Evolutionary conservation across 116 monocot species (phyloP).

Genomic region (Posidonia oceanica): DNA sequence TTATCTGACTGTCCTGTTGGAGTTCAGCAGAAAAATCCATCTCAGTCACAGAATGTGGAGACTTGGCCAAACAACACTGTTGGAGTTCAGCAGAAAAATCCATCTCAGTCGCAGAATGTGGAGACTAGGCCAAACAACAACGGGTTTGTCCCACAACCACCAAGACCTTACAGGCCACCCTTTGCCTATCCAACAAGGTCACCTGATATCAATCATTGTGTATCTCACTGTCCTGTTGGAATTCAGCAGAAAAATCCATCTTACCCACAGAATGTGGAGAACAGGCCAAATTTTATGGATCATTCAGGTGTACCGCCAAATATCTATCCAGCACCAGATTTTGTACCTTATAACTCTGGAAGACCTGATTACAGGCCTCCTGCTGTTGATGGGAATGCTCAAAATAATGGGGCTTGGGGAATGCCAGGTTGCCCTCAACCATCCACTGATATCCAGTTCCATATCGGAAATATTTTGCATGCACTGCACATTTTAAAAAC

Average conservation of each 20-base stretch:
- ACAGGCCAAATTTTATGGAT: not conserved
- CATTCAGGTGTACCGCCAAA: slow-evolving; percentile 4
- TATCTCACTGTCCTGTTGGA: slow-evolving; percentile 17
- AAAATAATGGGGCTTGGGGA: slow-evolving; percentile 7
- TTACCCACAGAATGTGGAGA: not conserved
- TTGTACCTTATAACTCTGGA: slow-evolving; percentile 1
- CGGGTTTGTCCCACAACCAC: slow-evolving; percentile 9
- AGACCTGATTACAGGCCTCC: not conserved
- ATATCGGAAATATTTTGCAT: slow-evolving; percentile 25
- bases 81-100: not conserved
- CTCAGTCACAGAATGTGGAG: not conserved
- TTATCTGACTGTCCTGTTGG: slow-evolving; percentile 17
- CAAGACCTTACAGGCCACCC: not conserved
- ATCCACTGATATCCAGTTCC: slow-evolving; percentile 10
- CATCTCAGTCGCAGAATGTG: not conserved
- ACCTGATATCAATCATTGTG: slow-evolving; percentile 27
- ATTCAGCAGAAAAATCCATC: slow-evolving; percentile 5
- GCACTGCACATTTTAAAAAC: slow-evolving; percentile 37
- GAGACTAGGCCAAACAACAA: not conserved
- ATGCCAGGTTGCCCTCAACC: slow-evolving; percentile 10
- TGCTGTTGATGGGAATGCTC: slow-evolving; percentile 1
- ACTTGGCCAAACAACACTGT: not conserved
- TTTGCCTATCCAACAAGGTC: slow-evolving; percentile 3
- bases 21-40: not conserved
- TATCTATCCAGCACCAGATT: slow-evolving; percentile 14